These are phyloP conservation scores for Podospora sp. DNA, from an alignment of 495 filamentous ascomycete genomes.

Conservation along the genomic window DNA sequence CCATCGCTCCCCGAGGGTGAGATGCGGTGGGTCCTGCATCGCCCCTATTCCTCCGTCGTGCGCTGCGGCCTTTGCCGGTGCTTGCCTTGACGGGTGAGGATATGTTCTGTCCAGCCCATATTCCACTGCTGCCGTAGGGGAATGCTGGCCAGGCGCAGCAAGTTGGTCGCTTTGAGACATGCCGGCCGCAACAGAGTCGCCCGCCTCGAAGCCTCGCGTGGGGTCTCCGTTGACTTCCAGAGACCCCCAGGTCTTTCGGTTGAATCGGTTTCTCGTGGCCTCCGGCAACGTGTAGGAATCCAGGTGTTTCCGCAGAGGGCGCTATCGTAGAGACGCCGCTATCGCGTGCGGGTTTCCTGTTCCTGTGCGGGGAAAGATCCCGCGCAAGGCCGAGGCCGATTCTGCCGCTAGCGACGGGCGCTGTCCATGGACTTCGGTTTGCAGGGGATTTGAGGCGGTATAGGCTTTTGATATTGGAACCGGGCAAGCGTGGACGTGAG, in stretches of 20 bases:
- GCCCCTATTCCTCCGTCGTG: conserved; percentile 13
- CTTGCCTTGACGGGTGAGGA: conserved; percentile 22
- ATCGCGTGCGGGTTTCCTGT: conserved; percentile 28
- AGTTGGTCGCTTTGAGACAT: conserved; percentile 52
- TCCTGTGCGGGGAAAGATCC: conserved; percentile 57
- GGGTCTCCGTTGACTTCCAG: conserved; percentile 23
- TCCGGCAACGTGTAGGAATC: not conserved
- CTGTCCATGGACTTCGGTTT: conserved; percentile 47
- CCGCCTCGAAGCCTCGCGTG: conserved; percentile 8
- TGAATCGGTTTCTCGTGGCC: conserved; percentile 3
- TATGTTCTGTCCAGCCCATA: conserved; percentile 41
- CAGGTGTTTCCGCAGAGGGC: conserved; percentile 1
- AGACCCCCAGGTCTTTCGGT: conserved; percentile 15
- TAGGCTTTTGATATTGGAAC: conserved; percentile 4
- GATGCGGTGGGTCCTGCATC: conserved; percentile 41
- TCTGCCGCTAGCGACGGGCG: conserved; percentile 49
- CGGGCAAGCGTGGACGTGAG: not conserved
- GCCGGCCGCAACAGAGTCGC: conserved; percentile 34
- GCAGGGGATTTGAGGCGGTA: not conserved
- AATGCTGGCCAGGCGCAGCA: conserved; percentile 37
- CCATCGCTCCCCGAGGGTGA: conserved; percentile 62
- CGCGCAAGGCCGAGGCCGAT: conserved; percentile 52
- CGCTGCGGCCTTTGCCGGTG: conserved; percentile 10
- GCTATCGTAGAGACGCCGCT: not conserved
- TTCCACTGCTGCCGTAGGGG: conserved; percentile 39